Evolutionary conservation across 345 rosid genomes (phyloP).

Genomic region (Draba incana): DNA sequence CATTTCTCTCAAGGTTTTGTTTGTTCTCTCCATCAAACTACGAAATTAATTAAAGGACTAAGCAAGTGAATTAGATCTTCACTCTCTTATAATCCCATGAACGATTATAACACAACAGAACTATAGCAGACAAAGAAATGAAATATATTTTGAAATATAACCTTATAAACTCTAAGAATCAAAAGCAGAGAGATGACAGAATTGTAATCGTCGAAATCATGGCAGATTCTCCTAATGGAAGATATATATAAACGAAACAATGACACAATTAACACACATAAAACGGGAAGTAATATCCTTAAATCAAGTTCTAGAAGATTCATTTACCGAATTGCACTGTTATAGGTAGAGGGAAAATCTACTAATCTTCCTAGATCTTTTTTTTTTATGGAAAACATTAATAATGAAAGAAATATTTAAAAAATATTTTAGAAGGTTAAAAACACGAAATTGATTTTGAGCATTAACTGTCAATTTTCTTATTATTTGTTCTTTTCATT

Average conservation of each 20-base stretch:
- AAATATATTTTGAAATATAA: too few species aligned
- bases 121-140: too few species aligned
- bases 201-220: neutral
- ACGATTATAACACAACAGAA: neutral
- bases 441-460: neutral
- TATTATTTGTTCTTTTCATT: neutral
- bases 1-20: conserved; percentile 43
- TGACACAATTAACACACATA: neutral
- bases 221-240: too few species aligned
- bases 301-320: neutral
- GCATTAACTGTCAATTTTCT: neutral
- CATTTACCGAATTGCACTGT: neutral
- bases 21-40: neutral
- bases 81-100: neutral
- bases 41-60: neutral
- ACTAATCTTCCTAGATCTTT: neutral
- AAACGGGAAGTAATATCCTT: neutral
- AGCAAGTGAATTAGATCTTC: neutral
- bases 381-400: neutral
- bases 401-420: neutral
- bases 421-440: neutral
- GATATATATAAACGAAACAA: too few species aligned
- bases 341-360: neutral
- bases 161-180: neutral
- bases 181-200: too few species aligned